Evolutionary conservation across 2,329 filamentous ascomycete species (phyloP).

Genomic region (Periglandula ipomoeae): DNA sequence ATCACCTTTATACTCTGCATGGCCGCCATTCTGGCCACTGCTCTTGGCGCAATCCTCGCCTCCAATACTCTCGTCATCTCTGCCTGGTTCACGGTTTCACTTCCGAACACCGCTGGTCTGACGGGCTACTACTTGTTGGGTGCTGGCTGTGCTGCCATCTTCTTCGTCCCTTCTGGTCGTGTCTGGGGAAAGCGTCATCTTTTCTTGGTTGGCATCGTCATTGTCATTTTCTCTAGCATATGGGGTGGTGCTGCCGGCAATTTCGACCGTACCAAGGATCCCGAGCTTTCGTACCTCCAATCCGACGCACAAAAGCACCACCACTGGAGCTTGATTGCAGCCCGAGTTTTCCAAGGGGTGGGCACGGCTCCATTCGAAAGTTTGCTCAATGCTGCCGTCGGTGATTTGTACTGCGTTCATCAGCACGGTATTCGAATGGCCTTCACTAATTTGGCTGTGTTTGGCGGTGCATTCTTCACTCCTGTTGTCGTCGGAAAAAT

Average conservation of each 20-base stretch:
- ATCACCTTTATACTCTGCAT: conserved; percentile 73
- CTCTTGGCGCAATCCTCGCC: conserved; percentile 77
- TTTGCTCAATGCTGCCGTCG: conserved; percentile 78
- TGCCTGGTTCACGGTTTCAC: conserved; percentile 52
- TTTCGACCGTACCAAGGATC: conserved; percentile 4
- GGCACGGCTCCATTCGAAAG: conserved; percentile 84
- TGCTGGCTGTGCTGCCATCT: conserved; percentile 68
- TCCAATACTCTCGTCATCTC: conserved; percentile 77
- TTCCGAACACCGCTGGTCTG: conserved; percentile 70
- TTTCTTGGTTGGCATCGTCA: conserved; percentile 66
- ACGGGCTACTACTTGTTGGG: conserved; percentile 85
- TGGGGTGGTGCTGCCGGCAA: conserved; percentile 67
- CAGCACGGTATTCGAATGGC: conserved; percentile 83
- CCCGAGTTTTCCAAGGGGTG: conserved; percentile 77
- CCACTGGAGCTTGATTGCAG: conserved; percentile 66
- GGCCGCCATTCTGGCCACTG: conserved; percentile 73
- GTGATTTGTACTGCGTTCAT: conserved; percentile 85
- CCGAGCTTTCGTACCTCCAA: background rate
- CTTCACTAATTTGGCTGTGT: conserved; percentile 51
- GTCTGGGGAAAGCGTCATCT: conserved; percentile 91
- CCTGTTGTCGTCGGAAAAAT: conserved; percentile 89
- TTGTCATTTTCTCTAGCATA: conserved; percentile 63
- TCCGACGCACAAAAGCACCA: conserved; percentile 22
- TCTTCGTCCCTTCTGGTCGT: conserved; percentile 79
- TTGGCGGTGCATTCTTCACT: conserved; percentile 54